Conservation (phyloP, 352 stramenopile genomes). For the Globisporangium mamillatum region DNA sequence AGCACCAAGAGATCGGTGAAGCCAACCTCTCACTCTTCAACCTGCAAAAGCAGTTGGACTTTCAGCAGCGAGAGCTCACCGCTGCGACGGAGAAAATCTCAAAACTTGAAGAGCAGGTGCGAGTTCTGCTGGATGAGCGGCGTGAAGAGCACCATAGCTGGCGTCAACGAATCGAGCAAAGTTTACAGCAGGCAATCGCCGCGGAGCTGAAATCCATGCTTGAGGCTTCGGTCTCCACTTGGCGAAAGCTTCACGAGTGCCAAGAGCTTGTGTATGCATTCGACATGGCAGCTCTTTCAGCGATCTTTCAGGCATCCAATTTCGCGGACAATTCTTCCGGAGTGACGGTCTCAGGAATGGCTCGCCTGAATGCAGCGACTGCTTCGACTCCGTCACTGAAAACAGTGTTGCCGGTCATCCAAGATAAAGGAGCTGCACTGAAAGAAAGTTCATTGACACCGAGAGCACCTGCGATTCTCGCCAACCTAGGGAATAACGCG, state of each 20-base stretch:
- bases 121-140: conserved; percentile 33
- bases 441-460: conserved; percentile 8
- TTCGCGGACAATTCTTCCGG: neutral
- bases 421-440: conserved; percentile 3
- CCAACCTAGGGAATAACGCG: neutral
- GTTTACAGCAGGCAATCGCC: conserved; percentile 29
- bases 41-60: conserved; percentile 28
- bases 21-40: conserved; percentile 19
- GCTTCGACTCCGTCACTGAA: neutral
- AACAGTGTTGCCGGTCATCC: neutral
- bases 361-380: neutral
- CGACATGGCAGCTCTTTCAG: conserved; percentile 12
- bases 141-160: conserved; percentile 32
- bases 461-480: neutral
- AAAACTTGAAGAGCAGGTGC: conserved; percentile 33
- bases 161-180: conserved; percentile 27
- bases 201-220: conserved; percentile 32
- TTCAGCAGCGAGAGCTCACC: conserved; percentile 25
- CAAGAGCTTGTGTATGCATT: conserved; percentile 27
- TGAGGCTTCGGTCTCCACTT: conserved; percentile 30
- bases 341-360: neutral
- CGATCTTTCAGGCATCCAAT: neutral
- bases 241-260: conserved; percentile 31
- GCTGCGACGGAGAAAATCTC: conserved; percentile 1
- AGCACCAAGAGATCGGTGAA: conserved; percentile 29